Percentiles rank a stretch among this genome's conserved stretches.
Conservation (phyloP, 176 grass and related monocot species). For the Lolium perenne region DNA sequence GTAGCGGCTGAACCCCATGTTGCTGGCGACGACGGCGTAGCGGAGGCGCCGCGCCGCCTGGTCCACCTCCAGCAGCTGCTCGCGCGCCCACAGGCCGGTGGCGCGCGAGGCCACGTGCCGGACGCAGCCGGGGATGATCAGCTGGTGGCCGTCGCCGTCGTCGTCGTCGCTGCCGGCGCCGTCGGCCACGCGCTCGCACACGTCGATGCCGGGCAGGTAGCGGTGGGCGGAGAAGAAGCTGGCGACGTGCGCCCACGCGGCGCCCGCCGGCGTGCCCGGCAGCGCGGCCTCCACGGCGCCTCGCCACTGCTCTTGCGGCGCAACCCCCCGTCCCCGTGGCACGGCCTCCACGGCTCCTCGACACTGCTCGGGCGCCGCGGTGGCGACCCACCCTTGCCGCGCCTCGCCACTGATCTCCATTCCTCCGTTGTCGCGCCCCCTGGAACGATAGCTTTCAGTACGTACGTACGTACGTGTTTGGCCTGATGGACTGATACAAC, state of each 20-base stretch:
- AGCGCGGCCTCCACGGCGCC: constrained; percentile 46
- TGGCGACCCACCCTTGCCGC: too few relatives aligned
- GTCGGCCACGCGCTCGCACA: constrained; percentile 50
- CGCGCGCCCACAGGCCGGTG: constrained; percentile 47
- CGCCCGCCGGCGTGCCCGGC: constrained; percentile 33
- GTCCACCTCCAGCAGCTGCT: constrained; percentile 59
- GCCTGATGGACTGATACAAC: neutral
- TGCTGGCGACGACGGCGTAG: constrained; percentile 57
- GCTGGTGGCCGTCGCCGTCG: neutral
- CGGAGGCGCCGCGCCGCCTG: constrained; percentile 38
- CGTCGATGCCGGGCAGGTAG: constrained; percentile 51
- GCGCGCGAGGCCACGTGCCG: constrained; percentile 43
- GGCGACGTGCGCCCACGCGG: constrained; percentile 61
- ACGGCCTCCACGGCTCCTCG: constrained; percentile 37
- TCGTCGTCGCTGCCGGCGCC: neutral
- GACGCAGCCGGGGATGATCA: constrained; percentile 31
- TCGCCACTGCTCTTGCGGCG: constrained; percentile 48
- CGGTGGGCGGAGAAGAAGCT: constrained; percentile 54
- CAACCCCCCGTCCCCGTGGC: too few relatives aligned
- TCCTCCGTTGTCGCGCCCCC: constrained; percentile 12
- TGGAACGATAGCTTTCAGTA: neutral
- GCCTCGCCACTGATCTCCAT: neutral
- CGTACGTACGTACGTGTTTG: neutral
- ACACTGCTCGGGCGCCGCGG: constrained; percentile 44
- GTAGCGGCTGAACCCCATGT: constrained; percentile 61